phyloP scores from a whole-genome alignment of 192 early-diverging fungal genomes.

The Coemansia sp. region DNA sequence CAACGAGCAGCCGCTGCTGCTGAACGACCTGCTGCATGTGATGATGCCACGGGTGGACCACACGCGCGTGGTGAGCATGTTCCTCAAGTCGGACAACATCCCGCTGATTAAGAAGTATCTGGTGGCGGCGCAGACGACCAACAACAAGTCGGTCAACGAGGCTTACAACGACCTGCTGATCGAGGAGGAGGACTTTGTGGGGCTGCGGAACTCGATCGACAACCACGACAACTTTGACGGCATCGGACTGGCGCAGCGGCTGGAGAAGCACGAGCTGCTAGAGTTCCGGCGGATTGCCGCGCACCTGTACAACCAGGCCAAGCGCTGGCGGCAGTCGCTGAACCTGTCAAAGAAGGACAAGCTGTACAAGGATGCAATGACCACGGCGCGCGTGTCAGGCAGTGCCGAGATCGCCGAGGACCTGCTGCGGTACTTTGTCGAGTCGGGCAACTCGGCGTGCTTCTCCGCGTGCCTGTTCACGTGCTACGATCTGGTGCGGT shows the following conservation, averaged over 20 bases:
- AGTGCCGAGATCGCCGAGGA: conserved; percentile 90
- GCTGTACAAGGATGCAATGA: conserved; percentile 98
- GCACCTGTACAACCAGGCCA: conserved; percentile 93
- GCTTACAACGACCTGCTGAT: conserved; percentile 95
- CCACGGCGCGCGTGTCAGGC: conserved; percentile 88
- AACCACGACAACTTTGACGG: conserved; percentile 94
- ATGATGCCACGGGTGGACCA: conserved; percentile 93
- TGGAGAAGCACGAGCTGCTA: conserved; percentile 94
- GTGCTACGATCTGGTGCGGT: conserved; percentile 92
- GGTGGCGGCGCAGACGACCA: conserved; percentile 87
- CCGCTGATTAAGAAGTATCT: conserved; percentile 96
- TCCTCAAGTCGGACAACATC: conserved; percentile 96
- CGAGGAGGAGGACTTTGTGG: conserved; percentile 96
- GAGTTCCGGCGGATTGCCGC: conserved; percentile 98
- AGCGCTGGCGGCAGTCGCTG: conserved; percentile 94
- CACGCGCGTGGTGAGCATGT: conserved; percentile 94
- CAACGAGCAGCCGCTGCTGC: conserved; percentile 88
- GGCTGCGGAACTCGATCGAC: conserved; percentile 90
- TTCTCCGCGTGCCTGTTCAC: conserved; percentile 90
- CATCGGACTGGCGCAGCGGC: conserved; percentile 79
- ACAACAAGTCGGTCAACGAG: conserved; percentile 93
- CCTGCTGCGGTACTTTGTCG: conserved; percentile 92
- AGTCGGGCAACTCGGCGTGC: conserved; percentile 84
- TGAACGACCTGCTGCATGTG: conserved; percentile 88
- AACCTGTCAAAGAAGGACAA: conserved; percentile 94